Base-by-base conservation (phyloP, 352 stramenopile genomes). In the Phytophthora crassamura region DNA sequence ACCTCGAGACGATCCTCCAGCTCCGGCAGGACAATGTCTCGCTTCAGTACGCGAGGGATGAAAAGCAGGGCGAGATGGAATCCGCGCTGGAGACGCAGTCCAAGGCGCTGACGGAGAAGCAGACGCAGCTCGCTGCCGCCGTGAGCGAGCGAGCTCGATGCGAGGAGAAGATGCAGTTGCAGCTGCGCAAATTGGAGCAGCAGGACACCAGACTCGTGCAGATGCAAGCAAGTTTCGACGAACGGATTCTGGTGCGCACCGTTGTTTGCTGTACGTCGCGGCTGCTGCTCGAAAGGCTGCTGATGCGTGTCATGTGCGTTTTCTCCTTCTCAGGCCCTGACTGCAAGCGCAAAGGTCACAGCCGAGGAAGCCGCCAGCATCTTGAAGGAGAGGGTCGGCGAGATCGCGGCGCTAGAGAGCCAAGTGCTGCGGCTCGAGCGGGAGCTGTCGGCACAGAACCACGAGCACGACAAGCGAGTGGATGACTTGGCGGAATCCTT, bases 1-100 rank as follows among this genome's bases (percentile, higher is more conserved):
- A 90, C 43, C 49, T 82, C 25, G 59, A 77, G n/a, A 80, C 67
- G 3, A 80, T 90, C 49, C 51, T 82, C 12, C 54, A 71, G 16
- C 59, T 94, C 4, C 78, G 83, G 1, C 71, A 93, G 39, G 81
- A 92, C 18, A 89, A 83, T 35, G 28, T 84, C 3, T 65, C 69
- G n/a, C 42, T 88, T 1, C 82, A 84, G 52, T 73, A 90, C 46
- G 47, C 58, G 4, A 71, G 69, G 42, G 77, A 84, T 18, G 67
- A 80, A n/a, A 58, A 70, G 30, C 43, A 77, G 18, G 51, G 59
- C 11, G 48, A 59, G 11, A 52, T 83, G 1, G 67, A 81, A 6
- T 40, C 66, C 12, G 67, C 77, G 12, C 65, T 84, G 1, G 69
- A 77, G 25, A 61, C 67, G 11, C 82, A 87, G 48, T 72, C 69